Evolutionary conservation across 2,329 filamentous ascomycete species (phyloP).

Genomic region (Diplodia sapinea): DNA sequence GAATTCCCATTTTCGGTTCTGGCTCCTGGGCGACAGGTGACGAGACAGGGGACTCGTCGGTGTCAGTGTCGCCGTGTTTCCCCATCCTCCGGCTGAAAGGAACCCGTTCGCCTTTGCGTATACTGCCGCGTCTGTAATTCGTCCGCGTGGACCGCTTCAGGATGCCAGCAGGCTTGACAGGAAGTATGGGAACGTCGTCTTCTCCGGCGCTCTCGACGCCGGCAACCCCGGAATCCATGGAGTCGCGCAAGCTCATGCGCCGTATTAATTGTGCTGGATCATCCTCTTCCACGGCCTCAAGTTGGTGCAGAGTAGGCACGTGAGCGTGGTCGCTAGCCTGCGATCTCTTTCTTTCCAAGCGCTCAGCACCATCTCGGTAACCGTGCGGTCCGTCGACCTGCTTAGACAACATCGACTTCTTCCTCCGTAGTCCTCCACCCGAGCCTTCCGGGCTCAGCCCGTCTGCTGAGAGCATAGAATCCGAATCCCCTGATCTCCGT

Average conservation of each 20-base stretch:
- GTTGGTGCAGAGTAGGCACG: slow-evolving; percentile 63
- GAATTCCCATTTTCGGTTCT: slow-evolving; percentile 55
- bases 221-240: slow-evolving; percentile 46
- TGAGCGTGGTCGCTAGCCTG: slow-evolving; percentile 66
- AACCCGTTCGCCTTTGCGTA: slow-evolving; percentile 77
- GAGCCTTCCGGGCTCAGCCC: slow-evolving; percentile 62
- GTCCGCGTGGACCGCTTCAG: slow-evolving; percentile 90
- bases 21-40: slow-evolving; percentile 15
- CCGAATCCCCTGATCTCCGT: slow-evolving; percentile 73
- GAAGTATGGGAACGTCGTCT: slow-evolving; percentile 86
- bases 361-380: slow-evolving; percentile 84
- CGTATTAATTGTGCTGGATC: slow-evolving; percentile 70
- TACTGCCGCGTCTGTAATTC: slow-evolving; percentile 85
- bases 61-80: slow-evolving; percentile 61
- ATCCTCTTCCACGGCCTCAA: slow-evolving; percentile 85
- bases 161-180: slow-evolving; percentile 74
- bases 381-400: slow-evolving; percentile 81
- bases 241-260: slow-evolving; percentile 66
- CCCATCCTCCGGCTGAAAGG: slow-evolving; percentile 75
- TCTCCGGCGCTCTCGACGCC: slow-evolving; percentile 46
- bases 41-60: slow-evolving; percentile 51
- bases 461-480: slow-evolving; percentile 65
- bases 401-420: slow-evolving; percentile 93
- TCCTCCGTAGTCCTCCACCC: slow-evolving; percentile 71
- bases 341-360: slow-evolving; percentile 75